These are phyloP conservation scores for Onygenales sp. DNA, from an alignment of 2,329 filamentous ascomycete species.

Conservation along the genomic window DNA sequence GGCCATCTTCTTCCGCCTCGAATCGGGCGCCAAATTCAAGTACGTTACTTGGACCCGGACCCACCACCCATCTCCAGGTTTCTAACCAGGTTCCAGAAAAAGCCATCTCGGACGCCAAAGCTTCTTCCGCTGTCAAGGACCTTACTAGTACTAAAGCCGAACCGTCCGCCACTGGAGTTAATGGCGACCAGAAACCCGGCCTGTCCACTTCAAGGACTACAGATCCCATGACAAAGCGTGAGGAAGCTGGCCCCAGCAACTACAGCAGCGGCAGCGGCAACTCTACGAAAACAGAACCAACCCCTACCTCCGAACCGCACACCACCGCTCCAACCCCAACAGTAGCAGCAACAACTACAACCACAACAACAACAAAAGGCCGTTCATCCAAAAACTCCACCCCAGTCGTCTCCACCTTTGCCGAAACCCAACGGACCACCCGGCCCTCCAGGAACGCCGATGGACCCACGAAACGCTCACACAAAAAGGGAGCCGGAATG, in stretches of 20 bases:
- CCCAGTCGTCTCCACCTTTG: slow-evolving; percentile 18
- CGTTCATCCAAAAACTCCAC: slow-evolving; percentile 21
- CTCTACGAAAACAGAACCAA: background rate
- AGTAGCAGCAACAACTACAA: slow-evolving; percentile 9
- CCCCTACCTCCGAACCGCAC: background rate
- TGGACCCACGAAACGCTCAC: slow-evolving; percentile 19
- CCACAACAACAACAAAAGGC: slow-evolving; percentile 9
- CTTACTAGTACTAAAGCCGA: slow-evolving; percentile 30
- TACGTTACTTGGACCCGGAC: slow-evolving; percentile 22
- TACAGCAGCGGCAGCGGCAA: slow-evolving; percentile 7
- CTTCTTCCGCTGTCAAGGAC: slow-evolving; percentile 40
- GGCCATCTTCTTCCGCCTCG: slow-evolving; percentile 52
- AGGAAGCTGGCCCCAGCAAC: slow-evolving; percentile 23
- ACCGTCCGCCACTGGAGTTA: slow-evolving; percentile 20
- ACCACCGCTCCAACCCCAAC: slow-evolving; percentile 13
- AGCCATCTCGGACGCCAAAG: slow-evolving; percentile 40
- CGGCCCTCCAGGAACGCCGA: slow-evolving; percentile 9
- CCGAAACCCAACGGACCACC: slow-evolving; percentile 17
- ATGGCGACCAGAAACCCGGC: slow-evolving; percentile 17
- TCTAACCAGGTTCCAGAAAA: slow-evolving; percentile 23
- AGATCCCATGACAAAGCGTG: slow-evolving; percentile 21
- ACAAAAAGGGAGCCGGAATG: slow-evolving; percentile 24
- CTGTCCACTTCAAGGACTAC: slow-evolving; percentile 8
- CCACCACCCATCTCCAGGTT: slow-evolving; percentile 20
- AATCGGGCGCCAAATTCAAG: slow-evolving; percentile 50